Evolutionary conservation across 345 rosid genomes (phyloP).

Genomic region (Erucastrum elatum): DNA sequence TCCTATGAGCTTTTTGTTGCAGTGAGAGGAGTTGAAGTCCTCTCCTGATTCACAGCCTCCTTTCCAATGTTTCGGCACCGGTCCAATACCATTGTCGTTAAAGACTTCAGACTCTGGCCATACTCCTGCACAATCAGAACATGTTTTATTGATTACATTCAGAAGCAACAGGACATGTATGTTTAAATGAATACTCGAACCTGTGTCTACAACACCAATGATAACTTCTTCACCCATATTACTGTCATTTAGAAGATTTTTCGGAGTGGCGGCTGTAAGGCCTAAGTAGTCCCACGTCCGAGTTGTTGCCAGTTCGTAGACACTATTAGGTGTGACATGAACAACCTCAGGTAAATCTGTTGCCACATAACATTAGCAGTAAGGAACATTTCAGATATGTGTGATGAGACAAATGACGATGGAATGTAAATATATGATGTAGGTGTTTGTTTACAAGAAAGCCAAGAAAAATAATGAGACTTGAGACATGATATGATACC

Average conservation of each 20-base stretch:
- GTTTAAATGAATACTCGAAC: conserved; percentile 11
- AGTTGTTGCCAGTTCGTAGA: background rate
- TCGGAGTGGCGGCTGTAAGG: conserved; percentile 32
- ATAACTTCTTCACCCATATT: conserved; percentile 37
- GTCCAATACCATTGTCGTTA: conserved; percentile 43
- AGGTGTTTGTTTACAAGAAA: no score
- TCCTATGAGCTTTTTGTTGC: conserved; percentile 59
- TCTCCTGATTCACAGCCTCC: conserved; percentile 43
- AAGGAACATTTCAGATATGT: background rate
- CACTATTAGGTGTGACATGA: conserved; percentile 24
- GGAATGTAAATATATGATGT: background rate
- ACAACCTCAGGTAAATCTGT: conserved; percentile 49
- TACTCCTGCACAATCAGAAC: conserved; percentile 17
- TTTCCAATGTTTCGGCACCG: conserved; percentile 50
- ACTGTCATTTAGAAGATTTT: conserved; percentile 27
- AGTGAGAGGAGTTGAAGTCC: conserved; percentile 36
- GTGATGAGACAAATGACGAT: background rate
- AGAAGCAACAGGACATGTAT: background rate
- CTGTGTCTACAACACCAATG: conserved; percentile 38
- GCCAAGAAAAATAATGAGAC: no score
- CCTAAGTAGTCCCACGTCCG: background rate
- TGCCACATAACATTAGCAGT: background rate
- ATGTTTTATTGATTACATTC: background rate
- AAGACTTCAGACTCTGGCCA: conserved; percentile 44
- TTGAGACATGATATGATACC: background rate